These are phyloP conservation scores for Colletotrichum tabaci DNA, from an alignment of 2,329 filamentous ascomycete species.

Conservation along the genomic window DNA sequence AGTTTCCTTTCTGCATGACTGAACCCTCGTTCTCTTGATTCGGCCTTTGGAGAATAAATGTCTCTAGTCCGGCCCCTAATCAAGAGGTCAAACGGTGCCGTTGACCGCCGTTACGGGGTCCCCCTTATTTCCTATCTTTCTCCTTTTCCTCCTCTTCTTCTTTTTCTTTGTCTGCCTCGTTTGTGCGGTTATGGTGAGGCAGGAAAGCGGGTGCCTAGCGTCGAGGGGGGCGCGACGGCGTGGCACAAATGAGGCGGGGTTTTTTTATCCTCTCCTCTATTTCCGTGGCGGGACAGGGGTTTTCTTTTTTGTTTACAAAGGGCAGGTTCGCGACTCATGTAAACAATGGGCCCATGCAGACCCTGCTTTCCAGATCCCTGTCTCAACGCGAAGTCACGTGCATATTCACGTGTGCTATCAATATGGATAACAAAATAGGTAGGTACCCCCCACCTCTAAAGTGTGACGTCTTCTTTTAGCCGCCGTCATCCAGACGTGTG, in stretches of 20 bases:
- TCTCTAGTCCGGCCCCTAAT: neutral
- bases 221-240: slow-evolving; percentile 12
- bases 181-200: slow-evolving; percentile 25
- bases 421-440: neutral
- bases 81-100: slow-evolving; percentile 19
- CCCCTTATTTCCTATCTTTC: neutral
- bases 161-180: neutral
- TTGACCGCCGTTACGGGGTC: slow-evolving; percentile 25
- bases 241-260: slow-evolving; percentile 23
- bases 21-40: slow-evolving; percentile 5
- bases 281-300: slow-evolving; percentile 1
- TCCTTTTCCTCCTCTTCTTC: neutral
- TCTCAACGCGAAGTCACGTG: slow-evolving; percentile 40
- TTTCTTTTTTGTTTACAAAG: slow-evolving; percentile 37
- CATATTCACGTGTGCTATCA: neutral
- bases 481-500: slow-evolving; percentile 33
- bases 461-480: slow-evolving; percentile 36
- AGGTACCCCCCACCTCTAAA: neutral
- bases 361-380: slow-evolving; percentile 23
- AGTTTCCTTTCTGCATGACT: neutral
- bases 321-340: slow-evolving; percentile 40
- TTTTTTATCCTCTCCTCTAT: neutral
- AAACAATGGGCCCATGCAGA: slow-evolving; percentile 39
- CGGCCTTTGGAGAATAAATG: slow-evolving; percentile 17
- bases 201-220: slow-evolving; percentile 22